Evolutionary conservation across 2,329 filamentous ascomycete species (phyloP).

Genomic region (Penicillium polonicum): DNA sequence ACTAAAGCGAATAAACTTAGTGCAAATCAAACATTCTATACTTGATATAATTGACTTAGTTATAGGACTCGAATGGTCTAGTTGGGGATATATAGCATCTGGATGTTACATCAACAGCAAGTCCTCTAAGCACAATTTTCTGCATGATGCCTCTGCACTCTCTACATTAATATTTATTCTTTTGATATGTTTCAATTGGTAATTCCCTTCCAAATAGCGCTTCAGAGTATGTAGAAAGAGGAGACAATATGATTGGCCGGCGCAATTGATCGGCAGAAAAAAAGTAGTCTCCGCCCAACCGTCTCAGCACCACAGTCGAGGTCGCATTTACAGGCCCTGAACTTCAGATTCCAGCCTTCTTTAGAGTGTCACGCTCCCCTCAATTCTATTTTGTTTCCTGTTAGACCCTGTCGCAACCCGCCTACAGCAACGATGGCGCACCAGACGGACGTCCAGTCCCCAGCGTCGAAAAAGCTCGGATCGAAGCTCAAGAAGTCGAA

Average conservation of each 20-base stretch:
- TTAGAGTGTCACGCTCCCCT: neutral
- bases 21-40: neutral
- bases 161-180: neutral
- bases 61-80: neutral
- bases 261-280: conserved; percentile 12
- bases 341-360: neutral
- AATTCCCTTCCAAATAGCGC: neutral
- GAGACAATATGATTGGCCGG: conserved; percentile 3
- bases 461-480: conserved; percentile 61
- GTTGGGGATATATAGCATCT: neutral
- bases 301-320: neutral
- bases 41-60: neutral
- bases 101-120: neutral
- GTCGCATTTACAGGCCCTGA: neutral
- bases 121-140: neutral
- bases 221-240: neutral
- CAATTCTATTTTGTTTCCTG: neutral
- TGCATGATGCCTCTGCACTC: neutral
- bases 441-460: conserved; percentile 4
- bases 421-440: conserved; percentile 3
- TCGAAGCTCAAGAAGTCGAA: conserved; percentile 59
- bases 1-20: neutral
- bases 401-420: neutral
- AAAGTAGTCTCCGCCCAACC: conserved; percentile 10
- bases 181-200: neutral